Conservation (phyloP, 257 asterid genomes). For the Ehretia macrophylla region DNA sequence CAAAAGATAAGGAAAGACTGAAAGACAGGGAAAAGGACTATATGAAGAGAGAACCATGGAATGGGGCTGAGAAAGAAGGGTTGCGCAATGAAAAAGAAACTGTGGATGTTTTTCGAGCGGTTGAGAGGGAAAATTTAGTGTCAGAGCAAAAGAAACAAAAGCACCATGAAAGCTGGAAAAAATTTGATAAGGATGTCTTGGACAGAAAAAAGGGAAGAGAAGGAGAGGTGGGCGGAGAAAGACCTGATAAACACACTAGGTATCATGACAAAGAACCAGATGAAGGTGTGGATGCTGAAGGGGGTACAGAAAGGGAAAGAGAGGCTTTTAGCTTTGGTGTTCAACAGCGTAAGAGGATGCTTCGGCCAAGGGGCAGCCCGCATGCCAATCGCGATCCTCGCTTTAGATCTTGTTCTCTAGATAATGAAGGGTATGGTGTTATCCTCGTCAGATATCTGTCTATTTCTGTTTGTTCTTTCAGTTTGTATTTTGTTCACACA, state of each 20-base stretch:
- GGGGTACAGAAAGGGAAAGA: constrained; percentile 58
- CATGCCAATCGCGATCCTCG: constrained; percentile 73
- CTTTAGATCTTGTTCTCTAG: constrained; percentile 54
- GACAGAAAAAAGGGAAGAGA: constrained; percentile 84
- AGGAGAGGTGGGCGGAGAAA: constrained; percentile 68
- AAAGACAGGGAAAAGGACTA: constrained; percentile 68
- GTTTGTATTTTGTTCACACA: no score
- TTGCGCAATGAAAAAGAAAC: constrained; percentile 54
- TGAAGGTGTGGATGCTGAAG: constrained; percentile 67
- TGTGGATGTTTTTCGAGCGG: constrained; percentile 48
- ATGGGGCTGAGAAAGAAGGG: constrained; percentile 59
- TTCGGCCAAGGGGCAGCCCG: constrained; percentile 91
- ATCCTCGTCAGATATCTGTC: background rate
- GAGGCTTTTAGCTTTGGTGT: constrained; percentile 65
- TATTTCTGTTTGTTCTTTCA: background rate
- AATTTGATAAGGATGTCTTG: constrained; percentile 54
- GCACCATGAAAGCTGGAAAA: constrained; percentile 65
- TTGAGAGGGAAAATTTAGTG: constrained; percentile 44
- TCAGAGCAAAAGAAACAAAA: constrained; percentile 60
- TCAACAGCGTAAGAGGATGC: constrained; percentile 90
- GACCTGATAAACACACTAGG: constrained; percentile 63
- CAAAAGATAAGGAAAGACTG: constrained; percentile 63
- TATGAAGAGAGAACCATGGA: constrained; percentile 71
- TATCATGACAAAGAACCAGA: constrained; percentile 71
- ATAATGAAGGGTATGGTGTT: constrained; percentile 72